These are phyloP conservation scores for Picocystis sp. DNA, from an alignment of 163 green algal genomes.

Conservation along the genomic window DNA sequence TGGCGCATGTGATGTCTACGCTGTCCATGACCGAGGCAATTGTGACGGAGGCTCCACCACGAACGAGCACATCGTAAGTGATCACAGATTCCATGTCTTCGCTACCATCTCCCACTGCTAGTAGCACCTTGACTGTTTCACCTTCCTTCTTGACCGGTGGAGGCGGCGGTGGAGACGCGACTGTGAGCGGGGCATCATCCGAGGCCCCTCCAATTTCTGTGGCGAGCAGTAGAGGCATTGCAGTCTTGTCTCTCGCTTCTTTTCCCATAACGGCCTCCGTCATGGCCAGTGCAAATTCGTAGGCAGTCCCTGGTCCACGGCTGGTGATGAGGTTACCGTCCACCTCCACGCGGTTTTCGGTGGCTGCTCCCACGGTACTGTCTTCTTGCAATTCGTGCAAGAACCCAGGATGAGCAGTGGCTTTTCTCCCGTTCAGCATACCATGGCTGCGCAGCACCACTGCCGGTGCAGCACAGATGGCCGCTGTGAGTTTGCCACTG, in stretches of 20 bases:
- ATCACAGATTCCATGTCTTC: constrained; percentile 88
- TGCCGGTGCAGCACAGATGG: constrained; percentile 84
- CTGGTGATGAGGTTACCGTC: constrained; percentile 61
- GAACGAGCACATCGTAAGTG: constrained; percentile 68
- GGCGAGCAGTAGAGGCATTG: too few relatives aligned
- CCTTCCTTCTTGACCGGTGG: neutral
- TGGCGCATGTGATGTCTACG: too few relatives aligned
- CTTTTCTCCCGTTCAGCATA: constrained; percentile 26
- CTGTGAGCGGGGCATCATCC: too few relatives aligned
- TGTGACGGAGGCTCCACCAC: constrained; percentile 63
- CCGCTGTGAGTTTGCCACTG: constrained; percentile 35
- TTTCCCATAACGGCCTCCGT: constrained; percentile 59
- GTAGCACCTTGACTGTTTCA: constrained; percentile 31
- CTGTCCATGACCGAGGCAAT: constrained; percentile 63
- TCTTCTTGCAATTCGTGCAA: constrained; percentile 49
- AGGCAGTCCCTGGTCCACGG: constrained; percentile 76
- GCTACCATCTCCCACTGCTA: constrained; percentile 55
- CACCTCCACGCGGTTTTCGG: constrained; percentile 51
- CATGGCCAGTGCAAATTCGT: constrained; percentile 87
- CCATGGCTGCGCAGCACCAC: constrained; percentile 65
- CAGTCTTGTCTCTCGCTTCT: constrained; percentile 35
- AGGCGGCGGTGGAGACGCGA: too few relatives aligned
- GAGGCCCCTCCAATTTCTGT: too few relatives aligned
- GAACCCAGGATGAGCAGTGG: constrained; percentile 83
- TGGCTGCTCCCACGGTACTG: constrained; percentile 17